Percentiles rank a stretch among this genome's conserved stretches.
Evolutionary conservation across 2,329 filamentous ascomycete genomes (phyloP).

Genomic region (Fusarium sp.): DNA sequence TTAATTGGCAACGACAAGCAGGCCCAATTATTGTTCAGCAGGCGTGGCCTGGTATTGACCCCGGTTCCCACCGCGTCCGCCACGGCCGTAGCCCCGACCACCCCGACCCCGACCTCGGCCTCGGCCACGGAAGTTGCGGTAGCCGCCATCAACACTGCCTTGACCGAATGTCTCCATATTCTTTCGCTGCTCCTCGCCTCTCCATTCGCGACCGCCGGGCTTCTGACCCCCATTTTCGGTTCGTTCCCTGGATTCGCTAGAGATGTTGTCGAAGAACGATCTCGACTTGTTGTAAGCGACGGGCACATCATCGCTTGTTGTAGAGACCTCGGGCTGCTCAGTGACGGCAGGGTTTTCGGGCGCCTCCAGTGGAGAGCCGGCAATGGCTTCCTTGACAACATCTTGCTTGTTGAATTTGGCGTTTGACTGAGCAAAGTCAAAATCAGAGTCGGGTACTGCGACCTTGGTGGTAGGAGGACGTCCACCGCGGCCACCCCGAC

Average conservation of each 20-base stretch:
- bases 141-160: slow-evolving; percentile 87
- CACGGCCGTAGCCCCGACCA: slow-evolving; percentile 52
- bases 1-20: background rate
- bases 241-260: slow-evolving; percentile 89
- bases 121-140: slow-evolving; percentile 80
- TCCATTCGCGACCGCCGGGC: slow-evolving; percentile 85
- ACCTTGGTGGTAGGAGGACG: slow-evolving; percentile 68
- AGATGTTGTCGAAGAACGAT: slow-evolving; percentile 99
- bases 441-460: slow-evolving; percentile 89
- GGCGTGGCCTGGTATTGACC: slow-evolving; percentile 46
- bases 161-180: slow-evolving; percentile 99
- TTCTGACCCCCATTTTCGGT: slow-evolving; percentile 74
- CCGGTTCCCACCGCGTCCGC: slow-evolving; percentile 52
- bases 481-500: slow-evolving; percentile 57
- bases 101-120: slow-evolving; percentile 75
- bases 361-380: slow-evolving; percentile 73
- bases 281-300: slow-evolving; percentile 82
- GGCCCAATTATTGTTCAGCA: slow-evolving; percentile 42
- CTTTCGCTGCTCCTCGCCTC: slow-evolving; percentile 90
- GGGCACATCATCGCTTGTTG: slow-evolving; percentile 55
- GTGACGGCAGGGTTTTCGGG: slow-evolving; percentile 50
- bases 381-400: slow-evolving; percentile 86
- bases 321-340: slow-evolving; percentile 51
- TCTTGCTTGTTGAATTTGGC: slow-evolving; percentile 60
- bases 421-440: slow-evolving; percentile 77